Evolutionary conservation across 768 basidiomycete genomes (phyloP).

Genomic region (Suillus alpinus): DNA sequence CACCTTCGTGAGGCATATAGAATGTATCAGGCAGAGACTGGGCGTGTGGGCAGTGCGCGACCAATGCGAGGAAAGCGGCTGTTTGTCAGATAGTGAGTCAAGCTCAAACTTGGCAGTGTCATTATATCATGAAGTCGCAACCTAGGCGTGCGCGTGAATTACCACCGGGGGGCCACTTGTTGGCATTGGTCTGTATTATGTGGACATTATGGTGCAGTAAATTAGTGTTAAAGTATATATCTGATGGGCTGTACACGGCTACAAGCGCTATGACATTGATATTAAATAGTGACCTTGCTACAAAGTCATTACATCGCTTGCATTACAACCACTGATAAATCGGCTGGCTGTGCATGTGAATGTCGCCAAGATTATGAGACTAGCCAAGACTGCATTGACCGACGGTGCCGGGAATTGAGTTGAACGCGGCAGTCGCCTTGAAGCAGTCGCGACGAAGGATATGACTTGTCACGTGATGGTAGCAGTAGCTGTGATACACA

Average conservation of each 20-base stretch:
- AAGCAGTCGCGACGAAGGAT: background rate
- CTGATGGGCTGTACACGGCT: background rate
- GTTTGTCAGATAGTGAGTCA: conserved; percentile 44
- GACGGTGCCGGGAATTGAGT: background rate
- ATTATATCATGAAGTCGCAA: background rate
- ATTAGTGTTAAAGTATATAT: background rate
- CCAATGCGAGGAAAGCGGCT: conserved; percentile 68
- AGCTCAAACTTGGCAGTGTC: background rate
- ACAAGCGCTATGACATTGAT: background rate
- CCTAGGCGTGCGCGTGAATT: background rate
- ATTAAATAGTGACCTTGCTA: background rate
- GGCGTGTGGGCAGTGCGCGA: conserved; percentile 74
- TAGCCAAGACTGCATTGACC: background rate
- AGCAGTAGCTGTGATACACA: conserved; percentile 9
- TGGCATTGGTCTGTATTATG: background rate
- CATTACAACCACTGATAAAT: background rate
- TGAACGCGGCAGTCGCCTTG: background rate
- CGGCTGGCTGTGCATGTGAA: background rate
- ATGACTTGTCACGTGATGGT: conserved; percentile 5
- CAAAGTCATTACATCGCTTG: background rate
- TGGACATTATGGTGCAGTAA: background rate
- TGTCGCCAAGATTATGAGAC: background rate
- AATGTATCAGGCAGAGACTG: conserved; percentile 77
- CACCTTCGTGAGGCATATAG: conserved; percentile 89
- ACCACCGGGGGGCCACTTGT: background rate